Evolutionary conservation across 768 basidiomycete genomes (phyloP), one percentile per base, ranked within the genome.

Genomic region (Chalciporus sphaerocephalus): DNA sequence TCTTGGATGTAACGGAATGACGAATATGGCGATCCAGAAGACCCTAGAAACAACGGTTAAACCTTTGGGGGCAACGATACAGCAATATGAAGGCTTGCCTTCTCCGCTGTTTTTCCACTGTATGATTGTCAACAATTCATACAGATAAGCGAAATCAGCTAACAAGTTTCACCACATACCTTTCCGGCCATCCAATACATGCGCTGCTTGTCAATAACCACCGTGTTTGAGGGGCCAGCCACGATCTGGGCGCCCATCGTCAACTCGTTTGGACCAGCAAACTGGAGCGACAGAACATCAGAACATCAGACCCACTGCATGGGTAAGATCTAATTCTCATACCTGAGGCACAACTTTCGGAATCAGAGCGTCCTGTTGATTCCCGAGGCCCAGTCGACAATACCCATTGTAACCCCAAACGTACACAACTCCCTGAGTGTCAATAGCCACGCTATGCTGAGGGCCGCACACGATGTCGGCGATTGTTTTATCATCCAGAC

Each of bases 81-180:
- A 27, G 12, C 24, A 21, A 23, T 27, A 12, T n/a, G 30, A 13
- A 7, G 24, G 17, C 55, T 42, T 55, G 80, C 92, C 94, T 66
- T 96, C 94, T 10, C 94, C 94, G 6, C 91, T 92, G 52, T 84
- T 89, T 67, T 97, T 97, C 89, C 90, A 98, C 81, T 92, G 63
- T 32, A 58, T 57, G 34, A 68, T 55, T 47, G 47, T 43, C 22
- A 43, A 21, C 17, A 44, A 34, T 27, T 15, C 37, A 35, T 48
- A 45, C 42, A 25, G 16, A n/a, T 40, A 12, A 5, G 38, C 40
- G 46, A 16, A 5, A 32, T 17, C 20, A 46, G 24, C 28, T 25
- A 4, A 42, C 23, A 32, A 40, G n/a, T 42, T 28, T 40, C 21
- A 45, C 5, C 24, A 41, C 61, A 56, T 53, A 79, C 85, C 73